phyloP scores from a whole-genome alignment of 108 stramenopile species.

The Nannochloropsis salina region DNA sequence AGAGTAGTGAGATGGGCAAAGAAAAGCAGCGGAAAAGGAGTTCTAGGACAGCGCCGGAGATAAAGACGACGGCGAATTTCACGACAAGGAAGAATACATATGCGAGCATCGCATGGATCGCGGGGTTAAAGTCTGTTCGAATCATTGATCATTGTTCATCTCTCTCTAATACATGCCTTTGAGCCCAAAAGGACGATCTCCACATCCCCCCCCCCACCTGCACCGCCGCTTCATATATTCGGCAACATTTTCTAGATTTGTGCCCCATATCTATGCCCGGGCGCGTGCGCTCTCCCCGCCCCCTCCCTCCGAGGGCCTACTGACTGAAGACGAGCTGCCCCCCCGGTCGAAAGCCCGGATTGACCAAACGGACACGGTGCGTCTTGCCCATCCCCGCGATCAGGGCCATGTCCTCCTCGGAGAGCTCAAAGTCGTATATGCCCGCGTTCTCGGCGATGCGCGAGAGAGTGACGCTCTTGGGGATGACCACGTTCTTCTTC shows the following conservation, averaged over 20 bases:
- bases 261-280: too few species aligned
- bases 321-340: not conserved
- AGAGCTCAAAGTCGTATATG: slow-evolving; percentile 49
- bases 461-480: slow-evolving; percentile 47
- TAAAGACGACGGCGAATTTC: too few species aligned
- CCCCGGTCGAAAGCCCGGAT: not conserved
- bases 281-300: not conserved
- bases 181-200: too few species aligned
- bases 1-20: not conserved
- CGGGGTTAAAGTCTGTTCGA: too few species aligned
- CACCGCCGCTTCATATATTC: too few species aligned
- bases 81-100: too few species aligned
- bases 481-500: slow-evolving; percentile 50
- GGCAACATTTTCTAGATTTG: too few species aligned
- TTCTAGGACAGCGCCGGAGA: too few species aligned
- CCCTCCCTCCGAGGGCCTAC: not conserved
- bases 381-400: slow-evolving; percentile 35
- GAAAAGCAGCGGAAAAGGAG: not conserved
- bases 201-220: too few species aligned
- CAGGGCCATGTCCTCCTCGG: slow-evolving; percentile 39
- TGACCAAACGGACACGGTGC: not conserved
- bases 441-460: slow-evolving; percentile 47
- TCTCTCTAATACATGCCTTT: too few species aligned
- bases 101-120: too few species aligned
- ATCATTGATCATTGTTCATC: too few species aligned